phyloP scores from a whole-genome alignment of 768 basidiomycete species.

The Clitopilus hobsonii region DNA sequence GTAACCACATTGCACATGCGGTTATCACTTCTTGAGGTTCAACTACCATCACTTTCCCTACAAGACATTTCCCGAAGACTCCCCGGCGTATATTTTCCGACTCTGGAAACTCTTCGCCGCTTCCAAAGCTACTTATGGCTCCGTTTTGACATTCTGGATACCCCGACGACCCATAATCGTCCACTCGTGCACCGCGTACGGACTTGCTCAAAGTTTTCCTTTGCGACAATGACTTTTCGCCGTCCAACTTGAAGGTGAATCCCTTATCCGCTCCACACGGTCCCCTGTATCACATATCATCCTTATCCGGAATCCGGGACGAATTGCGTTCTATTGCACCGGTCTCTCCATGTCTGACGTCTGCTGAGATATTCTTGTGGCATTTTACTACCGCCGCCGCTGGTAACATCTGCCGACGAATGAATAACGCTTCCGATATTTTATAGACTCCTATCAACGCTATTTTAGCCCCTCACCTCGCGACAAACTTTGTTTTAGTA shows the following conservation, averaged over 20 bases:
- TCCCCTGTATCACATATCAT: not conserved
- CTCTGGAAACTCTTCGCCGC: conserved; percentile 6
- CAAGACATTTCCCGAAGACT: conserved; percentile 30
- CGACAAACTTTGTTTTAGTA: no score
- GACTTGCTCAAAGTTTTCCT: not conserved
- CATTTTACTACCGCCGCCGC: not conserved
- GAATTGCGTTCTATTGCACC: not conserved
- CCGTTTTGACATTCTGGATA: not conserved
- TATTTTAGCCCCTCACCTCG: no score
- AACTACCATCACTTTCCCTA: conserved; percentile 39
- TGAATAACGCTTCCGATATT: not conserved
- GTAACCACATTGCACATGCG: conserved; percentile 6
- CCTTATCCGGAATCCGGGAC: not conserved
- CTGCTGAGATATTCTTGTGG: not conserved
- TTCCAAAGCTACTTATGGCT: not conserved
- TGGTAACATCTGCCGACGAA: no score
- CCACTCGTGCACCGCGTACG: not conserved
- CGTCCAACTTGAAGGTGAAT: not conserved
- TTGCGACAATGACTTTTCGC: not conserved
- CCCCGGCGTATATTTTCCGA: conserved; percentile 22
- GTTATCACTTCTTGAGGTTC: conserved; percentile 1
- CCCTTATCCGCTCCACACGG: not conserved
- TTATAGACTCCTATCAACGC: not conserved
- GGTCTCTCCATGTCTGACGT: not conserved
- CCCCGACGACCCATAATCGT: not conserved